Base-by-base conservation (phyloP, 2,329 filamentous ascomycete genomes). In the Tolypocladium endophyticum region DNA sequence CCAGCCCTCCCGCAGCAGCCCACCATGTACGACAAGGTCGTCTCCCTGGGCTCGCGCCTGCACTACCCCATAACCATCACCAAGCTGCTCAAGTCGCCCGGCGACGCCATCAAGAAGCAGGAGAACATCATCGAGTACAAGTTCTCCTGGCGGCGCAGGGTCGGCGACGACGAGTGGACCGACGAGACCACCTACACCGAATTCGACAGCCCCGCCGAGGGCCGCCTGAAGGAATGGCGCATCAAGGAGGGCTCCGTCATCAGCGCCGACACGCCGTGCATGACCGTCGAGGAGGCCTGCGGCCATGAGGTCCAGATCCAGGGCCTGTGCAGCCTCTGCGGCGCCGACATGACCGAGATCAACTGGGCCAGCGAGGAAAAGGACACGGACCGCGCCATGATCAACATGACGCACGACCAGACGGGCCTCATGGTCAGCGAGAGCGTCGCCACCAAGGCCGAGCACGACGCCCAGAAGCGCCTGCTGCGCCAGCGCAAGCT, bases 391-490 rank as follows among this genome's bases (percentile, higher is more conserved):
- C 90, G 93, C 66, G 94, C 94, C 57, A 91, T 89, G 61, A 93
- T 99, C 73, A 93, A 93, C 75, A 96, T 96, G 85, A 88, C 90
- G 35, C 94, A 99, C 75, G 91, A 96, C 72, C 92, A 96, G 70
- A 90, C 89, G 2, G 85, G 87, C 28, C 81, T 99, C 62, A 92
- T 88, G 55, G 90, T 99, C 67, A 97, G 92, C 73, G 81, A 86
- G 67, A 82, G 83, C 61, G 90, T 96, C 70, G 94, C 94, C 18
- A 84, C 84, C 56, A 86, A 85, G 64, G 87, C 90, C 60, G 93
- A 97, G 74, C 87, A 92, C 70, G 89, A 96, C 66, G 83, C 91
- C 18, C 96, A 97, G 77, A 84, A 86, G 62, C 87, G 93, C 25
- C 79, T 99, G 50, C 79, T 99, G 52, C 81, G 86, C 61, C 84